phyloP scores from a whole-genome alignment of 768 basidiomycete species.

The Chalciporus sphaerocephalus region DNA sequence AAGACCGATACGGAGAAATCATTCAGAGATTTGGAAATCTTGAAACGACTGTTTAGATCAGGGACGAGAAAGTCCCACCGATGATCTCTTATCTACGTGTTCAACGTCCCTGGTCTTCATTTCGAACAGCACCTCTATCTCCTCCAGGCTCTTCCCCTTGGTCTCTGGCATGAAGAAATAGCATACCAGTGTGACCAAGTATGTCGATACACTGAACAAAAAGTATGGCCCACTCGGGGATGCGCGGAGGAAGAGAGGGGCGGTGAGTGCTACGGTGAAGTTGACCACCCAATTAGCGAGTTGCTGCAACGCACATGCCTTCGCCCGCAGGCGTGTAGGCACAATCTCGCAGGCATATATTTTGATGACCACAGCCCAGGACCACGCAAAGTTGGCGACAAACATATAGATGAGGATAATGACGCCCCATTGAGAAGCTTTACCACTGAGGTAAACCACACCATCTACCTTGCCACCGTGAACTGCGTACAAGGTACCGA shows the following conservation, averaged over 20 bases:
- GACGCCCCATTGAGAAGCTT: conserved; percentile 33
- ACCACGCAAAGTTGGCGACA: conserved; percentile 38
- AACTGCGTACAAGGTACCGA: conserved; percentile 42
- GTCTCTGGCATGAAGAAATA: conserved; percentile 42
- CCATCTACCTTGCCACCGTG: conserved; percentile 31
- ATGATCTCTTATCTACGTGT: not conserved
- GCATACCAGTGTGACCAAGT: conserved; percentile 37
- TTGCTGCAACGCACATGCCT: conserved; percentile 41
- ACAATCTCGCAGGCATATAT: conserved; percentile 45
- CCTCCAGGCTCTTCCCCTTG: conserved; percentile 41
- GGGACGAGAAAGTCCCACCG: not conserved
- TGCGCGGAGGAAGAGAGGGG: conserved; percentile 42
- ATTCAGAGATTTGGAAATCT: not conserved
- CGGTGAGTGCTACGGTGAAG: conserved; percentile 42
- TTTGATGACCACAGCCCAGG: conserved; percentile 42
- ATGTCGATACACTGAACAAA: conserved; percentile 38
- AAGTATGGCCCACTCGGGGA: conserved; percentile 47
- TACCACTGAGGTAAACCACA: conserved; percentile 21
- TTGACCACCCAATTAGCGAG: conserved; percentile 34
- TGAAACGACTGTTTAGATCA: not conserved
- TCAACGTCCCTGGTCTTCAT: conserved; percentile 2
- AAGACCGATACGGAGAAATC: not conserved
- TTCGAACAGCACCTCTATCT: conserved; percentile 38
- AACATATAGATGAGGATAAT: conserved; percentile 48
- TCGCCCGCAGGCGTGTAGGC: conserved; percentile 44